Percentiles rank a stretch among this genome's conserved stretches.
phyloP scores from a whole-genome alignment of 495 filamentous ascomycete genomes.

The Hapsidospora chrysogenum region DNA sequence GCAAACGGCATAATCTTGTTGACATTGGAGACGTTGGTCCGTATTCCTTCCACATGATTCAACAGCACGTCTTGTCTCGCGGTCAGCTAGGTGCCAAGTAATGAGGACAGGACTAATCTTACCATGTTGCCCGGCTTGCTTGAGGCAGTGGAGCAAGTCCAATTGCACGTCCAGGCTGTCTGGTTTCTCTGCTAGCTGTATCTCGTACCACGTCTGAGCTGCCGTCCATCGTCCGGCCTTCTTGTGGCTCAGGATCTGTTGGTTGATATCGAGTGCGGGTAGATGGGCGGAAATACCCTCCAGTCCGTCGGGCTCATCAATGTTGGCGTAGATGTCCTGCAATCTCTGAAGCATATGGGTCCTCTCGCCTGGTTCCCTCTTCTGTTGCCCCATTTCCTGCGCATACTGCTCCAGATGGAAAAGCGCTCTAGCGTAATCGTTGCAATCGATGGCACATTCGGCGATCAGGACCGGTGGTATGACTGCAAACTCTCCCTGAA shows the following conservation, averaged over 20 bases:
- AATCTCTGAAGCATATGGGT: constrained; percentile 53
- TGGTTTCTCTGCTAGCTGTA: constrained; percentile 63
- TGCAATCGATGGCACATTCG: constrained; percentile 72
- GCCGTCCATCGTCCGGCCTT: constrained; percentile 96
- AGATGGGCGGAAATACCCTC: constrained; percentile 83
- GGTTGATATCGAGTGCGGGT: constrained; percentile 66
- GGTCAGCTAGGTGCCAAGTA: constrained; percentile 2
- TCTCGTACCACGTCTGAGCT: constrained; percentile 94
- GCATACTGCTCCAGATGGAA: constrained; percentile 93
- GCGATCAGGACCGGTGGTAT: constrained; percentile 81
- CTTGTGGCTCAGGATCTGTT: constrained; percentile 79
- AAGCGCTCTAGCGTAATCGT: constrained; percentile 77
- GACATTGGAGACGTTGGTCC: constrained; percentile 30
- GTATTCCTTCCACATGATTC: constrained; percentile 66
- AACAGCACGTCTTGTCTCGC: constrained; percentile 52
- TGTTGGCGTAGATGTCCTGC: constrained; percentile 87
- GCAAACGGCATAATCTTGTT: constrained; percentile 58
- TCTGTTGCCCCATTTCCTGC: constrained; percentile 33
- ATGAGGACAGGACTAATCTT: constrained; percentile 9
- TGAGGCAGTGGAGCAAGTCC: constrained; percentile 74
- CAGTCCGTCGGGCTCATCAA: constrained; percentile 94
- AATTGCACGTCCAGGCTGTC: constrained; percentile 60
- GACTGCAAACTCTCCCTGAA: constrained; percentile 29
- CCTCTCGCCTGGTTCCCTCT: constrained; percentile 17
- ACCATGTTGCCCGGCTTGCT: constrained; percentile 85